Base-by-base conservation (phyloP, 345 rosid species). In the Psidium friedrichsthalianum region DNA sequence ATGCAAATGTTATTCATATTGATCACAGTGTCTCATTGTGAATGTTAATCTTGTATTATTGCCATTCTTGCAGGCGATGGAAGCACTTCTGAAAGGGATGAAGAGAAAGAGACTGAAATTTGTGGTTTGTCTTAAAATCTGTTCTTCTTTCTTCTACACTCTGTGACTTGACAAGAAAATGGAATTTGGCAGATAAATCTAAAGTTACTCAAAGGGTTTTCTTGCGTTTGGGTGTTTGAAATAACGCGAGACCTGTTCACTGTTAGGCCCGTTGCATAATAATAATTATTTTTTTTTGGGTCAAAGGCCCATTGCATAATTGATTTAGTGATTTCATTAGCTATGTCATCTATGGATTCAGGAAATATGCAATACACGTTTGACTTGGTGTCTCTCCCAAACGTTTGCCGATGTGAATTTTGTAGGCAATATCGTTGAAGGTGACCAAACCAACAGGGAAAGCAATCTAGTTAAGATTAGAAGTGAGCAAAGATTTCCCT, bases 401-500 rank as follows among this genome's bases (percentile, higher is more conserved):
- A 84, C 6, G 9, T 59, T 84, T 32, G 13, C 51, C n/a, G 57
- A 29, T 64, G 1, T 82, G 12, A 53, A 85, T 55, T 83, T 84
- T 49, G 85, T 86, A 87, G 94, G 83, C 87, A 54, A 59, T 14
- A 3, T 83, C 21, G 81, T 84, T 86, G 93, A 86, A 89, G 89
- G 84, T 52, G 88, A 85, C 81, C 82, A 32, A 59, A 52, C 21
- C 53, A 49, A 69, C 16, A 40, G 25, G 20, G 61, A 61, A 86
- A 56, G 44, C 21, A 69, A 82, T 82, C 84, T 64, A 42, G 86
- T 90, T 83, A 91, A 86, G 89, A 83, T 87, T 51, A 90, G 92
- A 89, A 85, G 87, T 49, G 92, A 91, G 88, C 95, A 93, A 86
- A 89, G 93, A 18, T 89, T 83, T 89, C 94, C 97, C 85, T 80